Evolutionary conservation across 2,329 filamentous ascomycete genomes (phyloP), one percentile per base, ranked within the genome.

Genomic region (Drechslerella stenobrocha): DNA sequence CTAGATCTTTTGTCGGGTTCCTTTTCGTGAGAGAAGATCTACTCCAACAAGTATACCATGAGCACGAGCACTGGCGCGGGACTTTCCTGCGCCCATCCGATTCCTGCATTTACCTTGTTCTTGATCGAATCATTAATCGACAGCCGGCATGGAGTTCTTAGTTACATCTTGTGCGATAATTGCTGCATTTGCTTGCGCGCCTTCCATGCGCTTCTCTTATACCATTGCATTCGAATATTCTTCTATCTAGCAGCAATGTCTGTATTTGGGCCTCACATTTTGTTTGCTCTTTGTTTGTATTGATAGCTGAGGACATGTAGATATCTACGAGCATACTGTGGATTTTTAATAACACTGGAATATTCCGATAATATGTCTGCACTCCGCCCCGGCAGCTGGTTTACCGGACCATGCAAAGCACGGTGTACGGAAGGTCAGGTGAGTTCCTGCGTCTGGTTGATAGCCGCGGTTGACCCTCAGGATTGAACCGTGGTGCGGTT

Each of bases 101-200:
- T 51, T 18, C 50, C 46, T 51, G 18, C 52, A 26, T 48, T 24
- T 56, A 48, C 20, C 26, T 44, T 52, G 6, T 28, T 58, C 52
- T 44, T 30, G 28, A 30, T 30, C 28, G 28, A 30, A 30, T 11
- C 28, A 30, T 11, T 30, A 30, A 30, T 30, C 20, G 28, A 35
- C 45, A 52, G 60, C 60, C 26, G 60, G 52, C 52, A 66, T 66
- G 60, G 60, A 66, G 60, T 66, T 66, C 24, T 64, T 47, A 26
- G 35, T 50, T 64, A 35, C 42, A 53, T 40, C 32, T 35, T 44
- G 51, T 48, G 37, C 34, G 35, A 34, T 46, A 46, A 35, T 52
- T 34, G 35, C 52, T 45, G 22, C 51, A 55, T 63, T 22, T 55
- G 28, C 15, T 45, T 55, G 6, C 28, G 50, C 30, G 26, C 40